Evolutionary conservation across 495 filamentous ascomycete genomes (phyloP).

Genomic region (Annulohypoxylon moriforme): DNA sequence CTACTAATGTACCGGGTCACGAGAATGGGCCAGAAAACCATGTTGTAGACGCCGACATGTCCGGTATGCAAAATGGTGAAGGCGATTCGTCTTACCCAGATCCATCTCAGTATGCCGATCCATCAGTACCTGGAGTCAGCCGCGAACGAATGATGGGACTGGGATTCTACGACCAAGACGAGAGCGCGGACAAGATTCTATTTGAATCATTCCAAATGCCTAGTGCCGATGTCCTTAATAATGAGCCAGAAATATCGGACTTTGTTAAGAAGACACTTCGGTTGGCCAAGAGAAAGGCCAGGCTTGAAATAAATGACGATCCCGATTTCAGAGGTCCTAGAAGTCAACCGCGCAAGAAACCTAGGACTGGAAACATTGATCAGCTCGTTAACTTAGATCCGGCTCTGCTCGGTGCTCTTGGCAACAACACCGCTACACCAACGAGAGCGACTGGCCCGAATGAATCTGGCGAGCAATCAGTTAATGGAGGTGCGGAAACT

Average conservation of each 20-base stretch:
- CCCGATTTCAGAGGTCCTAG: conserved; percentile 57
- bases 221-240: conserved; percentile 52
- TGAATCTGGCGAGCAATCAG: conserved; percentile 9
- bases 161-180: conserved; percentile 66
- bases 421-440: conserved; percentile 36
- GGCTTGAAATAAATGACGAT: conserved; percentile 58
- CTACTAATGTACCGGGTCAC: neutral
- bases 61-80: conserved; percentile 43
- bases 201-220: conserved; percentile 63
- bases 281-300: conserved; percentile 57
- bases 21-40: conserved; percentile 25
- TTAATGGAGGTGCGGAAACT: conserved; percentile 12
- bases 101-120: conserved; percentile 60
- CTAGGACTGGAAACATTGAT: conserved; percentile 49
- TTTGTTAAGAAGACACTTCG: conserved; percentile 61
- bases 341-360: conserved; percentile 53
- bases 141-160: conserved; percentile 64
- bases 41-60: conserved; percentile 46
- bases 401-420: conserved; percentile 43
- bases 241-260: conserved; percentile 58
- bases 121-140: conserved; percentile 49
- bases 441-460: neutral
- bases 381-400: conserved; percentile 52
- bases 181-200: conserved; percentile 61
- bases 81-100: conserved; percentile 44